phyloP scores from a whole-genome alignment of 2,329 filamentous ascomycete genomes.

The Fusarium denticulatum region DNA sequence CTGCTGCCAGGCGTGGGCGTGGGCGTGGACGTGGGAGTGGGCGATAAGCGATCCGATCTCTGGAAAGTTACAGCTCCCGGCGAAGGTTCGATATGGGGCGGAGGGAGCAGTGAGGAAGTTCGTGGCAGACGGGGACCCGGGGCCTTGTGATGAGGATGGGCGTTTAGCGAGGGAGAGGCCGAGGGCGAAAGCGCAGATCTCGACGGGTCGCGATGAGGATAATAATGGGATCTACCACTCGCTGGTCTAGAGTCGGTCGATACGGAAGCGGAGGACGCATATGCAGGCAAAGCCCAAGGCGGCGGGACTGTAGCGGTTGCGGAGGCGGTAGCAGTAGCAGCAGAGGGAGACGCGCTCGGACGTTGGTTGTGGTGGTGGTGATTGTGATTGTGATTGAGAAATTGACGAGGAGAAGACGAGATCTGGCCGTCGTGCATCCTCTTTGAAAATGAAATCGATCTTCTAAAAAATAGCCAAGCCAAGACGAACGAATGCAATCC shows the following conservation, averaged over 20 bases:
- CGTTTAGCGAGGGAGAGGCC: conserved; percentile 33
- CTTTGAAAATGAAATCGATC: conserved; percentile 19
- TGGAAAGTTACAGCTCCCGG: conserved; percentile 28
- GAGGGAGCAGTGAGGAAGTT: conserved; percentile 57
- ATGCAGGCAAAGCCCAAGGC: conserved; percentile 34
- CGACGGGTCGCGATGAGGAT: conserved; percentile 29
- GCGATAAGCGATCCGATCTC: conserved; percentile 34
- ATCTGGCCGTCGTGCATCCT: conserved; percentile 44
- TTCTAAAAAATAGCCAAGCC: conserved; percentile 3
- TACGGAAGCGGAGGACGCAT: conserved; percentile 24
- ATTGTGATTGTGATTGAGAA: conserved; percentile 7
- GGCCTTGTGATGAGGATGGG: conserved; percentile 42
- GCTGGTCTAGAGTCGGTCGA: conserved; percentile 33
- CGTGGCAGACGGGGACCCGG: conserved; percentile 51
- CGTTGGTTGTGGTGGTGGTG: conserved; percentile 16
- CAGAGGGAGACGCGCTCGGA: conserved; percentile 30
- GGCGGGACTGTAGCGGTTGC: conserved; percentile 38
- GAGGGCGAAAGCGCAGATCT: conserved; percentile 28
- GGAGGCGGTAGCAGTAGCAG: not conserved
- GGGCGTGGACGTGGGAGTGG: not conserved
- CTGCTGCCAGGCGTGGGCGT: not conserved
- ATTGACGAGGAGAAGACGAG: conserved; percentile 29
- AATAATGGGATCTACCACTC: conserved; percentile 9
- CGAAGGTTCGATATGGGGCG: conserved; percentile 46
- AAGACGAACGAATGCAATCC: not conserved